Evolutionary conservation across 2,329 filamentous ascomycete genomes (phyloP), one percentile per base, ranked within the genome.

Genomic region (Colletotrichum orbiculare): DNA sequence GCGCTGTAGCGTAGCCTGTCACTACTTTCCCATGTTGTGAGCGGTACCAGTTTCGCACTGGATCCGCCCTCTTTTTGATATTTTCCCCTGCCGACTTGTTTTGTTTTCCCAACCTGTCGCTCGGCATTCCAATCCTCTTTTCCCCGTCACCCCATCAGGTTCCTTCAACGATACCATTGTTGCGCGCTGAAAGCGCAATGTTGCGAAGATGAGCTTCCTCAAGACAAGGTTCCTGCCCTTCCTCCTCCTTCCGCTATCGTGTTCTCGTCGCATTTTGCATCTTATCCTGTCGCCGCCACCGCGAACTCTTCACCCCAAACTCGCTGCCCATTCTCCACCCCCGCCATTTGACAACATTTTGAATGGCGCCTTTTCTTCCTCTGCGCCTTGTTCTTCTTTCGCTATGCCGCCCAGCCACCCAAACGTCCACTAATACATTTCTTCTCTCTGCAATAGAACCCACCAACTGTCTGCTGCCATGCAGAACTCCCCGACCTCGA

Each of bases 401-500:
- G 25, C 25, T 25, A 25, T 5, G 25, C 25, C 25, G 25, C 25
- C 25, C 2, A 25, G 25, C 25, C 53, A 25, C 37, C 34, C 43
- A 43, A 15, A 54, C 48, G 35, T 7, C 34, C 17, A 46, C 37
- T 8, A 52, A 41, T 11, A 68, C 47, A 34, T 38, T n/a, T 49
- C 35, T 70, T 71, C 66, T 66, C 69, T 63, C 35, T 68, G 67
- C 64, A 67, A 75, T 72, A 89, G 85, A 80, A 81, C 84, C 67
- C 81, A 85, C 65, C 84, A 87, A 71, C 76, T 87, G 69, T 77
- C 86, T 67, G 62, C 62, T 45, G 78, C 82, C 82, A 82, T 85
- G 88, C 80, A 89, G 81, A 84, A 90, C 72, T 95, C 93, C 68
- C 91, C 92, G 65, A 91, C 91, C 56, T 91, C 92, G 57, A 87